Percentiles rank a stretch among this genome's conserved stretches.
phyloP scores from a whole-genome alignment of 768 basidiomycete genomes.

The Megacollybia marginata region DNA sequence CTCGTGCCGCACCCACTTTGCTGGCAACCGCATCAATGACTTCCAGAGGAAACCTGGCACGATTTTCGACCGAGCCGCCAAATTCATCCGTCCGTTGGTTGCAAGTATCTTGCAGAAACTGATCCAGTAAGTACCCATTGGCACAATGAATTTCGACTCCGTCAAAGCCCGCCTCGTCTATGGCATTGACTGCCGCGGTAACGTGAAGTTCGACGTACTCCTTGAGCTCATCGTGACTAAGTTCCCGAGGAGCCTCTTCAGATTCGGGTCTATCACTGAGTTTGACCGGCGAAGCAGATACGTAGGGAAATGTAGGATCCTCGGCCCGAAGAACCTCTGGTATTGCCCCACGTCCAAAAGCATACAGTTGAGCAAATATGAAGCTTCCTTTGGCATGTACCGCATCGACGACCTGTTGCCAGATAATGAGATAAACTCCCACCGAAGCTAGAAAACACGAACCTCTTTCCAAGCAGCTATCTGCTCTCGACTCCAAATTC shows the following conservation, averaged over 20 bases:
- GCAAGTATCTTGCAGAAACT: constrained; percentile 22
- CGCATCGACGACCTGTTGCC: not conserved
- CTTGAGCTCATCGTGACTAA: not conserved
- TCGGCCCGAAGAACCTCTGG: not conserved
- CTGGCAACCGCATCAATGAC: not conserved
- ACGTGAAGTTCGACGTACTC: not conserved
- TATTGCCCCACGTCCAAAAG: not conserved
- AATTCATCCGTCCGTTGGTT: constrained; percentile 41
- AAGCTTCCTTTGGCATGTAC: not conserved
- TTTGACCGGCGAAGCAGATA: not conserved
- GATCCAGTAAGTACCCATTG: constrained; percentile 22
- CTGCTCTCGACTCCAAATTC: not conserved
- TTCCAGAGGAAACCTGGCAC: not conserved
- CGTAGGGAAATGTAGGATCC: not conserved
- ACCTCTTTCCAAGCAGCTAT: not conserved
- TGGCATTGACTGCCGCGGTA: constrained; percentile 20
- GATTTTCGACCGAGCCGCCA: constrained; percentile 32
- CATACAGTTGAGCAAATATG: not conserved
- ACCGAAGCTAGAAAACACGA: not conserved
- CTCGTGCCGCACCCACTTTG: not conserved
- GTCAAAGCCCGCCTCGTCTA: constrained; percentile 25
- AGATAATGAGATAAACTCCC: not conserved
- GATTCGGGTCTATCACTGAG: not conserved
- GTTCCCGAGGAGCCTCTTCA: not conserved
- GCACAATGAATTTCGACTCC: constrained; percentile 25